These are phyloP conservation scores for Sistotremastrum niveocremeum DNA, from an alignment of 768 basidiomycete species.

Conservation along the genomic window DNA sequence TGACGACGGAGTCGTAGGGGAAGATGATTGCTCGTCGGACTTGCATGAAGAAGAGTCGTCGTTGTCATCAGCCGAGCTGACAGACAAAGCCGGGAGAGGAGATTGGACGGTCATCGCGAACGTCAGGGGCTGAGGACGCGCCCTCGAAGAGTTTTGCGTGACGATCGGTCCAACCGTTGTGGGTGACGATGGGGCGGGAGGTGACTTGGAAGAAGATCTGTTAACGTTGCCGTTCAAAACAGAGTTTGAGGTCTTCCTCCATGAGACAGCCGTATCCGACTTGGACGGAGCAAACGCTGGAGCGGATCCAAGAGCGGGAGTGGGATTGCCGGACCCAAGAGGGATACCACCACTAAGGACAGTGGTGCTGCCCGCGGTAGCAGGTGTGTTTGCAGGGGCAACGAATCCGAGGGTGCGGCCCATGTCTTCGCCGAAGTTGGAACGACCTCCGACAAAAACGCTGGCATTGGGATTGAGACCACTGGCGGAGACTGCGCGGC, in stretches of 20 bases:
- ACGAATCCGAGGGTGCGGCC: conserved; percentile 6
- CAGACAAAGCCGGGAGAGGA: conserved; percentile 30
- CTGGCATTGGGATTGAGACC: conserved; percentile 11
- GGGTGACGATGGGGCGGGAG: conserved; percentile 10
- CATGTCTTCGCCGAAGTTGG: conserved; percentile 26
- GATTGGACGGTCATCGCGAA: conserved; percentile 39
- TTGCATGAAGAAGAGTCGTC: conserved; percentile 35
- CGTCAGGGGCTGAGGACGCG: conserved; percentile 56
- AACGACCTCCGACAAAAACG: conserved; percentile 12
- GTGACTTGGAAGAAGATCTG: conserved; percentile 30
- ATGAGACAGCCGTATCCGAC: conserved; percentile 66
- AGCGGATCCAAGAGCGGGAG: conserved; percentile 7
- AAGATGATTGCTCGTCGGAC: conserved; percentile 37
- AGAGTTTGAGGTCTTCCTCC: conserved; percentile 71
- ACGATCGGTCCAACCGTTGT: too few relatives aligned
- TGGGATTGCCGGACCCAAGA: conserved; percentile 31
- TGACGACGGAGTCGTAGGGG: conserved; percentile 66
- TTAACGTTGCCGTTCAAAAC: conserved; percentile 49
- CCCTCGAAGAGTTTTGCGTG: conserved; percentile 10
- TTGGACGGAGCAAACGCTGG: conserved; percentile 44
- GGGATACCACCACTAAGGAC: conserved; percentile 61
- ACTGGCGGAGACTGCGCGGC: conserved; percentile 38
- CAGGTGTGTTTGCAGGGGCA: conserved; percentile 22
- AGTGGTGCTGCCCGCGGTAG: conserved; percentile 49
- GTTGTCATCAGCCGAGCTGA: conserved; percentile 34